Evolutionary conservation across 1,139 yeast species (phyloP).

Genomic region (Pichiaceae sp.): DNA sequence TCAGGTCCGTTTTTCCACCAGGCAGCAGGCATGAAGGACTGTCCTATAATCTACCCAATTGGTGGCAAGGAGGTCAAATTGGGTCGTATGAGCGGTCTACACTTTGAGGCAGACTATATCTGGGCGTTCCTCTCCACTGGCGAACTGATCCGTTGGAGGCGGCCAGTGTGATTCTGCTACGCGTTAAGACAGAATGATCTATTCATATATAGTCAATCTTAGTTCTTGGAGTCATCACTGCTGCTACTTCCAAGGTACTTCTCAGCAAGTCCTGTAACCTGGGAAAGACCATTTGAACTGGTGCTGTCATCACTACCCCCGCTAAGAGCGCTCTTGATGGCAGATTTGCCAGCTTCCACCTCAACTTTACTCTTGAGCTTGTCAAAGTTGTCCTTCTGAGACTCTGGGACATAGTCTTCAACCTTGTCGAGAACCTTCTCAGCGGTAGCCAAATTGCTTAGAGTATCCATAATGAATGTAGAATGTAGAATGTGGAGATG

Average conservation of each 20-base stretch:
- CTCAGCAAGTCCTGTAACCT: background rate
- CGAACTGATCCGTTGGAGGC: slow-evolving; percentile 35
- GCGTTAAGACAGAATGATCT: background rate
- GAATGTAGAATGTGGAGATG: no score
- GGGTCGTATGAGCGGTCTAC: slow-evolving; percentile 39
- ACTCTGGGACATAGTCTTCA: background rate
- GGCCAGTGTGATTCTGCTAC: slow-evolving; percentile 10
- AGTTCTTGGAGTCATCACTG: background rate
- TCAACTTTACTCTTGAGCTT: background rate
- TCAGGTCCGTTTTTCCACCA: slow-evolving; percentile 1
- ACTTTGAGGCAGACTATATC: slow-evolving; percentile 30
- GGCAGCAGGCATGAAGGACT: slow-evolving; percentile 1
- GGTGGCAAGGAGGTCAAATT: slow-evolving; percentile 22
- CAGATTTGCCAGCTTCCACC: background rate
- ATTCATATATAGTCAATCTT: background rate
- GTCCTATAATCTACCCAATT: slow-evolving; percentile 23
- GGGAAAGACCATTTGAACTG: background rate
- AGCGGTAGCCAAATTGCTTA: background rate
- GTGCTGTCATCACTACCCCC: background rate
- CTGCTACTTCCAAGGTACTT: background rate
- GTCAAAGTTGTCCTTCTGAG: background rate
- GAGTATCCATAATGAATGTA: background rate
- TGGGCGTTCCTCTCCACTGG: slow-evolving; percentile 50
- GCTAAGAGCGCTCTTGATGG: background rate
- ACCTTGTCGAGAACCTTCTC: background rate